Evolutionary conservation across 192 early-diverging fungal genomes (phyloP), one percentile per base, ranked within the genome.

Genomic region (Dissophora ornata): DNA sequence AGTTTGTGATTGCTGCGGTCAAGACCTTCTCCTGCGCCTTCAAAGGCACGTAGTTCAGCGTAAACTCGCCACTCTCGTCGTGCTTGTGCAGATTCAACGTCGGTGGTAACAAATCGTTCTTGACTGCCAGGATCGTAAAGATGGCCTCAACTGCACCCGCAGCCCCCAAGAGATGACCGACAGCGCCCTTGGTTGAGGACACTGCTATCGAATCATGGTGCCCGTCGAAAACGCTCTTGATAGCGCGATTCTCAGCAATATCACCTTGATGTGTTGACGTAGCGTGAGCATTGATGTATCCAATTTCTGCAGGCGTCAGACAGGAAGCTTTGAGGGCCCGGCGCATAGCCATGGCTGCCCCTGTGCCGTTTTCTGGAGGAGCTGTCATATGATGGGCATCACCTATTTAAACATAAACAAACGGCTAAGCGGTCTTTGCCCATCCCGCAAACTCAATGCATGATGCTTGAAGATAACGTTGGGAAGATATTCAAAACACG

Each of bases 321-420:
- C 84, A 80, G 1, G 91, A 91, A 12, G 80, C 63, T 36, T 85
- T 80, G 32, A 98, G 61, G 2, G 96, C 95, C 4, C 92, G 79
- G 32, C 70, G 68, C 97, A 98, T 98, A 8, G 97, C 94, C 24
- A 88, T 82, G n/a, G 84, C 87, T 0, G 97, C 97, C 10, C 97
- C 97, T 12, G 78, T 65, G 7, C 97, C 97, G 64, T 94, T 90
- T 8, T 88, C 84, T 0, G 94, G 93, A 3, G 97, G 97, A 0
- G 96, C 92, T 15, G 97, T 98, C 77, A 97, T 97, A 71, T 98
- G 97, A 75, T 93, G 87, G 11, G 89, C 96, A 67, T 97, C 97
- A 26, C 92, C 86, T 82, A 59, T 22, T 21, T n/a, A n/a, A n/a
- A n/a, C n/a, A n/a, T n/a, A n/a, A n/a, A n/a, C n/a, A n/a, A n/a